phyloP scores from a whole-genome alignment of 148 eudicot genomes.

The Rheum nobile region DNA sequence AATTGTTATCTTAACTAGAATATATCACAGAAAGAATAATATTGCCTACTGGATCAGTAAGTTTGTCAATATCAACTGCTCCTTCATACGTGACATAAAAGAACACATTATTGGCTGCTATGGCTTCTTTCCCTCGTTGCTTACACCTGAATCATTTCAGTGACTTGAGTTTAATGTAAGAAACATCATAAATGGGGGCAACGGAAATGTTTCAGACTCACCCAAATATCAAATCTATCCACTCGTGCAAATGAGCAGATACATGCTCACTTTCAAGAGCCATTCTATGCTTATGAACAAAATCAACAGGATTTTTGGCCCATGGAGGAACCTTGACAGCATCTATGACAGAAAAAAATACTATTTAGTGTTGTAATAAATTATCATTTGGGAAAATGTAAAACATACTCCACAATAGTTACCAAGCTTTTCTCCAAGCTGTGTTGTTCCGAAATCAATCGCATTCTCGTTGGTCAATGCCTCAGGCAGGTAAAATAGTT shows the following conservation, averaged over 20 bases:
- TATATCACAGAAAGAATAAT: constrained; percentile 3
- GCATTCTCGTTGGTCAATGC: constrained; percentile 71
- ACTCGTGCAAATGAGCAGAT: constrained; percentile 95
- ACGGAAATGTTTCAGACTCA: constrained; percentile 17
- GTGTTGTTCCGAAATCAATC: constrained; percentile 89
- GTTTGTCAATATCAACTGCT: constrained; percentile 81
- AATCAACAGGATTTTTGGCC: constrained; percentile 87
- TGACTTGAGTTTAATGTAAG: constrained; percentile 5
- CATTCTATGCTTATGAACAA: constrained; percentile 84
- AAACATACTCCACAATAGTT: constrained; percentile 14
- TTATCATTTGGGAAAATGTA: neutral
- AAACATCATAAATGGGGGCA: neutral
- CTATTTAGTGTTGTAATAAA: neutral
- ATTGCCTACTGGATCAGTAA: constrained; percentile 70
- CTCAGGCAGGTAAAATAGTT: constrained; percentile 95
- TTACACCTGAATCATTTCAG: constrained; percentile 52
- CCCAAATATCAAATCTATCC: constrained; percentile 99
- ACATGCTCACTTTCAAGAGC: constrained; percentile 99
- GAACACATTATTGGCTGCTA: constrained; percentile 81
- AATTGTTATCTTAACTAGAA: neutral
- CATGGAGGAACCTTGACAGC: constrained; percentile 86
- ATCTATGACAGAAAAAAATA: constrained; percentile 28
- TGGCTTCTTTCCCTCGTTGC: constrained; percentile 96
- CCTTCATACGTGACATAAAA: constrained; percentile 95
- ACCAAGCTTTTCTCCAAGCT: constrained; percentile 96